Evolutionary conservation across 306 rosid genomes (phyloP).

Genomic region (Cucurbita ficifolia): DNA sequence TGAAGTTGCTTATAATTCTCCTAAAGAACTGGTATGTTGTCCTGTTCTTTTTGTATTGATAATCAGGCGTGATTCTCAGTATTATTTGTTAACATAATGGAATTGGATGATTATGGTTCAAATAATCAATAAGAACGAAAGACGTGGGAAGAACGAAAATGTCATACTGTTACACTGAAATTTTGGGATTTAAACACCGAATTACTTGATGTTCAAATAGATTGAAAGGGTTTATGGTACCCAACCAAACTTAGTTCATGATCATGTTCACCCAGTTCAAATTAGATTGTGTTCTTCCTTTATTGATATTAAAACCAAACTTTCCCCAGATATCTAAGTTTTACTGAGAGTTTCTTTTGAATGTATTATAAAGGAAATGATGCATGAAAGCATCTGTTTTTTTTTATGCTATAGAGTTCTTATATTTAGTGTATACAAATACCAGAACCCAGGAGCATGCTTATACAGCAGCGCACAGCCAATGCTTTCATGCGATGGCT

Average conservation of each 20-base stretch:
- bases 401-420: not conserved
- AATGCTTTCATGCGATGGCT: conserved; percentile 80
- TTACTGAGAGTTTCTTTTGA: not conserved
- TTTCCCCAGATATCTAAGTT: not conserved
- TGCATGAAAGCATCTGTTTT: too few species aligned
- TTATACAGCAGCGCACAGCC: conserved; percentile 47
- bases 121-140: not conserved
- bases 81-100: not conserved
- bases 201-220: too few species aligned
- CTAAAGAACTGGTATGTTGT: conserved; percentile 57
- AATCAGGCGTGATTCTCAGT: not conserved
- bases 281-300: not conserved
- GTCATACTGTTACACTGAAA: not conserved
- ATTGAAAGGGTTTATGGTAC: too few species aligned
- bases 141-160: not conserved
- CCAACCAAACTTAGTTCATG: too few species aligned
- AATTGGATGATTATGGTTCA: not conserved
- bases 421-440: not conserved
- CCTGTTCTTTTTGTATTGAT: not conserved
- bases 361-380: not conserved
- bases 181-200: not conserved
- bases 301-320: not conserved
- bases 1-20: conserved; percentile 80
- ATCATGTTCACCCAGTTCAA: too few species aligned
- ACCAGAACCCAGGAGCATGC: conserved; percentile 87